phyloP scores from a whole-genome alignment of 352 stramenopile genomes.

The Aphanomyces euteiches region DNA sequence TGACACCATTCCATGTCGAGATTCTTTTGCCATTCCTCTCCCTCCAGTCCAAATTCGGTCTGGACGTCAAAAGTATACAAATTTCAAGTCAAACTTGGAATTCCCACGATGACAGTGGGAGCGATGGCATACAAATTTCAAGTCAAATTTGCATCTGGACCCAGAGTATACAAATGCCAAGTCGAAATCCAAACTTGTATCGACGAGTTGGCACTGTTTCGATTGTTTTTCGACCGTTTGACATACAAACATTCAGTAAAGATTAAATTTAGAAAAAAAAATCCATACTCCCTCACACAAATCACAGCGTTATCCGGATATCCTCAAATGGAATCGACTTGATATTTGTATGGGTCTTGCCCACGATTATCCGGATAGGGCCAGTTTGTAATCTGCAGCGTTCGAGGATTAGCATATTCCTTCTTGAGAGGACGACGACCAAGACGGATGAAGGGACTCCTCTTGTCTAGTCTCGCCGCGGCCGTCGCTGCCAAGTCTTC shows the following conservation, averaged over 20 bases:
- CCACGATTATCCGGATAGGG: conserved; percentile 14
- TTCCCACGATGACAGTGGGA: not conserved
- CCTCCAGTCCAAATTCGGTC: no score
- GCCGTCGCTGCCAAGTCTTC: conserved; percentile 8
- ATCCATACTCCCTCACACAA: no score
- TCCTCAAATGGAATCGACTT: not conserved
- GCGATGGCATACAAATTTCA: not conserved
- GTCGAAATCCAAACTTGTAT: no score
- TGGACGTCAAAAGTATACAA: not conserved
- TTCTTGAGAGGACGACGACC: not conserved
- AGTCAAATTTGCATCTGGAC: not conserved
- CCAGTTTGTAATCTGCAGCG: not conserved
- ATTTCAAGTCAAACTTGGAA: not conserved
- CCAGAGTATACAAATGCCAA: no score
- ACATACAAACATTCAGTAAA: no score
- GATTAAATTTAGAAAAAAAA: no score
- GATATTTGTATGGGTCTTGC: not conserved
- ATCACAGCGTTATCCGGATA: not conserved
- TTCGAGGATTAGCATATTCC: not conserved
- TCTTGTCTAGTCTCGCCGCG: conserved; percentile 10
- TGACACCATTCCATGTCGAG: not conserved
- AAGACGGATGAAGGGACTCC: conserved; percentile 24
- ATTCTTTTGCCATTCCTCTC: not conserved
- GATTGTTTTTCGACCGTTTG: no score
- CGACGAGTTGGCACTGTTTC: no score